These are phyloP conservation scores for Plenodomus tracheiphilus DNA, from an alignment of 2,329 filamentous ascomycete species.

Conservation along the genomic window DNA sequence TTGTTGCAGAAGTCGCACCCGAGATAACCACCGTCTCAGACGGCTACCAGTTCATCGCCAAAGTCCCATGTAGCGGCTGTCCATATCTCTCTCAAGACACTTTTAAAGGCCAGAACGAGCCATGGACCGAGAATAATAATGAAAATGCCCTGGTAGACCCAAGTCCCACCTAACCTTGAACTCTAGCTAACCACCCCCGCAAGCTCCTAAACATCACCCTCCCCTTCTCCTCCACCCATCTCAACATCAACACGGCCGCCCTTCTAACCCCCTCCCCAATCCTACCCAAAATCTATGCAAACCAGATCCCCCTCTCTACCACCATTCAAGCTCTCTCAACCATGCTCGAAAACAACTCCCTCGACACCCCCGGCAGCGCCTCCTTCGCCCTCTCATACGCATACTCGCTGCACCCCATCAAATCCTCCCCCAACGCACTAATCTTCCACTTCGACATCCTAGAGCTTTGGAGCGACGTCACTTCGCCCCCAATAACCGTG, in stretches of 20 bases:
- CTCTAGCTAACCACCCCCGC: background rate
- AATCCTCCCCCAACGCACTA: conserved; percentile 16
- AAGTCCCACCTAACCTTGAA: background rate
- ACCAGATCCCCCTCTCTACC: conserved; percentile 30
- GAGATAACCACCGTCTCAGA: conserved; percentile 36
- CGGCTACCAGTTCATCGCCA: conserved; percentile 39
- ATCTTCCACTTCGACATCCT: conserved; percentile 38
- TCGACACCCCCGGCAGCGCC: conserved; percentile 26
- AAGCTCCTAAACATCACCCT: conserved; percentile 39
- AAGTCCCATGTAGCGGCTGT: conserved; percentile 38
- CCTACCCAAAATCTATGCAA: conserved; percentile 32
- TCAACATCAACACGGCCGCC: conserved; percentile 31
- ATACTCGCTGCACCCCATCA: conserved; percentile 24
- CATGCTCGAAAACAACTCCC: conserved; percentile 21
- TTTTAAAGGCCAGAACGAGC: conserved; percentile 17
- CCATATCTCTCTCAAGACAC: conserved; percentile 39
- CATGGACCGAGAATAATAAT: conserved; percentile 30
- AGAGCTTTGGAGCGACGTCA: conserved; percentile 23
- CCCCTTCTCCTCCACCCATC: conserved; percentile 25
- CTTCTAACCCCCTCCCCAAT: conserved; percentile 19
- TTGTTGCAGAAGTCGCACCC: conserved; percentile 25
- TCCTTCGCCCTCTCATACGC: conserved; percentile 37
- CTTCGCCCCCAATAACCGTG: conserved; percentile 11
- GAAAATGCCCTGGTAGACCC: conserved; percentile 30
- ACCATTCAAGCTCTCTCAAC: conserved; percentile 16